These are phyloP conservation scores for Neltuma alba DNA, from an alignment of 306 rosid genomes.

Conservation along the genomic window DNA sequence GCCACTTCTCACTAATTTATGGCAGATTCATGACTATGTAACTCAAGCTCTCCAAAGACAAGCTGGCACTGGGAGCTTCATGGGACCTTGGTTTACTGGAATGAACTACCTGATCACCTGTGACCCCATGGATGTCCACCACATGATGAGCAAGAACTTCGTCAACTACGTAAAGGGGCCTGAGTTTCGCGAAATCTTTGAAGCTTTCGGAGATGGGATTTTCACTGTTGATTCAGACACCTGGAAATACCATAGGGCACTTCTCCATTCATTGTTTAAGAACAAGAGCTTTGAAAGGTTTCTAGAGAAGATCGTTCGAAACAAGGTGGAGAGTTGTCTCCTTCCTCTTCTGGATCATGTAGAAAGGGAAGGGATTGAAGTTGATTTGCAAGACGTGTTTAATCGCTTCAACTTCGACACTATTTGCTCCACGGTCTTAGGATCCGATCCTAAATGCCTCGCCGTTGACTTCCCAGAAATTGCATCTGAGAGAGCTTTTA, in stretches of 20 bases:
- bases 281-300: background rate
- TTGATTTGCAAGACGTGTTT: background rate
- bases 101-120: conserved; percentile 19
- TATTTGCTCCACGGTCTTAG: background rate
- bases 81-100: background rate
- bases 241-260: conserved; percentile 25
- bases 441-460: background rate
- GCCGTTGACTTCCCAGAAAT: background rate
- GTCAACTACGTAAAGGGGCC: conserved; percentile 33
- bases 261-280: conserved; percentile 12
- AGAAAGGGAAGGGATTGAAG: conserved; percentile 2
- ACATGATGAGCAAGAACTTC: conserved; percentile 28
- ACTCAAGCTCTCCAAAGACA: background rate
- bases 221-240: conserved; percentile 10
- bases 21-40: conserved; percentile 29
- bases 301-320: background rate
- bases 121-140: conserved; percentile 46
- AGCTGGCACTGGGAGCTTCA: background rate
- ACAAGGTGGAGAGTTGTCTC: background rate
- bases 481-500: background rate
- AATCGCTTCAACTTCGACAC: conserved; percentile 6
- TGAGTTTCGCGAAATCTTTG: conserved; percentile 33
- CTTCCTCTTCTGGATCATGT: background rate
- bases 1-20: background rate
- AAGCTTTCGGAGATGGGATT: conserved; percentile 27